A percentile compares a stretch with the other conserved stretches of the same genome.
These are phyloP conservation scores for Trametes polyzona DNA, from an alignment of 1,284 basidiomycete species.

Conservation along the genomic window DNA sequence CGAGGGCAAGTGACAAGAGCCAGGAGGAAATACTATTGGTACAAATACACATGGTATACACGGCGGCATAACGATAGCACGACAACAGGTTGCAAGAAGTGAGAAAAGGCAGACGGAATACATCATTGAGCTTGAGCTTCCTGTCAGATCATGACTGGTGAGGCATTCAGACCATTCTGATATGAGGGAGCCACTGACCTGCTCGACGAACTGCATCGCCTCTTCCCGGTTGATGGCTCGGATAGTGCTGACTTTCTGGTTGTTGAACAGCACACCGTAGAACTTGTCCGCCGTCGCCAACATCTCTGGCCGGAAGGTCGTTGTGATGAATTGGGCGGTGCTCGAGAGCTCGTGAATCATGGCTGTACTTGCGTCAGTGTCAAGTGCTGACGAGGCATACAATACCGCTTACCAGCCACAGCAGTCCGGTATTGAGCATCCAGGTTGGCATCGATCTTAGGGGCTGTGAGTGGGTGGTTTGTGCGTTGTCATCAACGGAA, in stretches of 20 bases:
- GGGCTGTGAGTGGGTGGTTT: neutral
- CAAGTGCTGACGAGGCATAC: neutral
- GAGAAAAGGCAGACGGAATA: neutral
- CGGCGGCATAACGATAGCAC: slow-evolving; percentile 19
- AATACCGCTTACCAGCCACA: slow-evolving; percentile 75
- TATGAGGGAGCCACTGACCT: slow-evolving; percentile 46
- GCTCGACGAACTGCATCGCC: slow-evolving; percentile 89
- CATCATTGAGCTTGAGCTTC: slow-evolving; percentile 59
- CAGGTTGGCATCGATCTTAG: slow-evolving; percentile 93
- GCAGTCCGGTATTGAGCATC: slow-evolving; percentile 98
- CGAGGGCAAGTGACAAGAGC: neutral
- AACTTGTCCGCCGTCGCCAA: slow-evolving; percentile 94
- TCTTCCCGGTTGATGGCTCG: slow-evolving; percentile 82
- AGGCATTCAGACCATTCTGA: neutral
- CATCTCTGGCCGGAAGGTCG: slow-evolving; percentile 98
- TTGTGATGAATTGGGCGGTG: slow-evolving; percentile 96
- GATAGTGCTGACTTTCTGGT: slow-evolving; percentile 92
- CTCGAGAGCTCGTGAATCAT: slow-evolving; percentile 93
- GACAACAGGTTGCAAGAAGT: slow-evolving; percentile 1
- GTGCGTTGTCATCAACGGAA: neutral
- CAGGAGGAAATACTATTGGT: slow-evolving; percentile 1
- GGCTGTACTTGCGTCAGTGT: slow-evolving; percentile 44
- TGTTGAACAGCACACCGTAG: slow-evolving; percentile 99
- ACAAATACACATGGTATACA: slow-evolving; percentile 17
- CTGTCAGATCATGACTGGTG: slow-evolving; percentile 32